These are phyloP conservation scores for Xylaria telfairii DNA, from an alignment of 495 filamentous ascomycete genomes.

Conservation along the genomic window DNA sequence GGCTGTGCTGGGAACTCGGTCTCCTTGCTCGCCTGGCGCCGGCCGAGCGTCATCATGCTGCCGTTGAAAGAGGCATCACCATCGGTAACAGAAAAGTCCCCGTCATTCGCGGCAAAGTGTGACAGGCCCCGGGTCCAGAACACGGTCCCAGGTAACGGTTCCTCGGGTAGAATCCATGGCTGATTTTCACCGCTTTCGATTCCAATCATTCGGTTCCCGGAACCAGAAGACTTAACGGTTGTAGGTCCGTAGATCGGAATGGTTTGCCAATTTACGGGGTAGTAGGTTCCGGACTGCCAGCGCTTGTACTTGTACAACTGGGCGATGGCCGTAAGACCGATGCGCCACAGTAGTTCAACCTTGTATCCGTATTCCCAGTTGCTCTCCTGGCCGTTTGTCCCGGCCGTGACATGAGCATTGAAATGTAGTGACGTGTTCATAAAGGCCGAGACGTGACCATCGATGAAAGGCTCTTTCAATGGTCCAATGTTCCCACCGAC, in stretches of 20 bases:
- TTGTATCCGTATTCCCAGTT: constrained; percentile 6
- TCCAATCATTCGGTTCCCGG: neutral
- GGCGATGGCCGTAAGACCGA: neutral
- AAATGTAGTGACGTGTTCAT: constrained; percentile 1
- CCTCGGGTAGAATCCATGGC: neutral
- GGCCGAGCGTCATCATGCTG: neutral
- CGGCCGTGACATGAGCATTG: neutral
- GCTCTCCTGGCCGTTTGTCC: neutral
- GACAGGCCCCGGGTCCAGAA: neutral
- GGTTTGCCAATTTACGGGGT: constrained; percentile 3
- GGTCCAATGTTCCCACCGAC: neutral
- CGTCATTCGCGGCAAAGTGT: neutral
- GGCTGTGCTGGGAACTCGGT: neutral
- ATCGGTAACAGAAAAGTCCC: neutral
- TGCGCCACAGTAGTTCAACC: constrained; percentile 7
- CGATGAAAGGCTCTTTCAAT: constrained; percentile 3
- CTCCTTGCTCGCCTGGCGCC: neutral
- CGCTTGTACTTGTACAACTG: constrained; percentile 3
- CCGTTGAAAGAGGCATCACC: neutral
- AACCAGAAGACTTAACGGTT: neutral
- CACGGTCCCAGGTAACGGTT: neutral
- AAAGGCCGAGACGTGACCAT: constrained; percentile 5
- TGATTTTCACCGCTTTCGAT: neutral
- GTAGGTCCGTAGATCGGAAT: neutral
- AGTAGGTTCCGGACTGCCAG: constrained; percentile 8